These are phyloP conservation scores for Mycocentrospora acerina DNA, from an alignment of 2,329 filamentous ascomycete genomes.

Conservation along the genomic window DNA sequence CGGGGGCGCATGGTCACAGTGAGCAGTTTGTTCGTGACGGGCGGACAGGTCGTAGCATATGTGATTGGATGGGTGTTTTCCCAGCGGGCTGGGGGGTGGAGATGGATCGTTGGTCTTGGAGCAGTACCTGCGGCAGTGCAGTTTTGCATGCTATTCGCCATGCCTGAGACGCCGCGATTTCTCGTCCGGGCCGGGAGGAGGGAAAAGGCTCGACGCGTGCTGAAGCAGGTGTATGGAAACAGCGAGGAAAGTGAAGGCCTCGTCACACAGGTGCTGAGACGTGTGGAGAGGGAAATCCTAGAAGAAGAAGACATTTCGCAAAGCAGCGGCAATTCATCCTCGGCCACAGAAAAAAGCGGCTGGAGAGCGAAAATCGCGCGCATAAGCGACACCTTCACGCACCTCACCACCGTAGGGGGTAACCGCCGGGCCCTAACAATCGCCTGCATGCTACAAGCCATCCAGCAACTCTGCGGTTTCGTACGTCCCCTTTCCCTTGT, in stretches of 20 bases:
- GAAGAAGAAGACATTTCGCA: conserved; percentile 62
- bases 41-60: conserved; percentile 88
- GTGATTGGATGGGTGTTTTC: conserved; percentile 76
- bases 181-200: conserved; percentile 69
- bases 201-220: conserved; percentile 63
- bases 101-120: conserved; percentile 89
- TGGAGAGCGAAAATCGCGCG: conserved; percentile 45
- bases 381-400: conserved; percentile 58
- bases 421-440: conserved; percentile 78
- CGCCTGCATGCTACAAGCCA: conserved; percentile 80
- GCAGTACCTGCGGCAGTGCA: conserved; percentile 75
- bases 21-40: conserved; percentile 78
- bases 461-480: conserved; percentile 79
- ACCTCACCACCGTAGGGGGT: conserved; percentile 45
- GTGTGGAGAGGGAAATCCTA: conserved; percentile 73
- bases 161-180: conserved; percentile 91
- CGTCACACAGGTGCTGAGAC: conserved; percentile 63
- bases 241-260: conserved; percentile 38
- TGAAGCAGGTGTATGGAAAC: conserved; percentile 63
- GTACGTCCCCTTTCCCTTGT: conserved; percentile 22
- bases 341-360: conserved; percentile 30
- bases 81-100: conserved; percentile 64
- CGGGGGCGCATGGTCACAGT: conserved; percentile 81
- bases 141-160: conserved; percentile 64
- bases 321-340: conserved; percentile 32